These are phyloP conservation scores for Starmerella davenportii DNA, from an alignment of 805 yeast species.

Conservation along the genomic window DNA sequence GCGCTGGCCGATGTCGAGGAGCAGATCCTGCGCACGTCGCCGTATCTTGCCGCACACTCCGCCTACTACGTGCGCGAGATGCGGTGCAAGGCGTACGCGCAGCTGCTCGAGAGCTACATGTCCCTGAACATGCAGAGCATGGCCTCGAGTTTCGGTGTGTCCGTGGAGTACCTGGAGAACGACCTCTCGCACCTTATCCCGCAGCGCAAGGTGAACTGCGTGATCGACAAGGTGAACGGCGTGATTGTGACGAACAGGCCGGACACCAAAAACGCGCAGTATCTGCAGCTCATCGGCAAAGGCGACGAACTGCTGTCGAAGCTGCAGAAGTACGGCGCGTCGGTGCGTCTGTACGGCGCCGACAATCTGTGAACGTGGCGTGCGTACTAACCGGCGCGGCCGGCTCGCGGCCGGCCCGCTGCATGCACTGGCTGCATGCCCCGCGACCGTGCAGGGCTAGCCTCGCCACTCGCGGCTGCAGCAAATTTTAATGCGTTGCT, in stretches of 20 bases:
- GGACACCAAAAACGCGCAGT: constrained; percentile 88
- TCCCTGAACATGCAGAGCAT: constrained; percentile 75
- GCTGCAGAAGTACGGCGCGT: constrained; percentile 91
- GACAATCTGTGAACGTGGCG: constrained; percentile 29
- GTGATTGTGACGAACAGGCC: constrained; percentile 91
- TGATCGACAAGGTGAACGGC: constrained; percentile 83
- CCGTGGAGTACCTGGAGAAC: constrained; percentile 62
- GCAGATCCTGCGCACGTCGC: constrained; percentile 42
- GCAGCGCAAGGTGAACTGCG: constrained; percentile 82
- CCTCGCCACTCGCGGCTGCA: too few species aligned
- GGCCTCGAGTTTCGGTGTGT: constrained; percentile 89
- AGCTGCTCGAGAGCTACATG: constrained; percentile 83
- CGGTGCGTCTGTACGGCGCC: constrained; percentile 86
- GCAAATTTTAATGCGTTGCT: too few species aligned
- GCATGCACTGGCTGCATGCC: too few species aligned
- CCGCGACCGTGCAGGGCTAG: too few species aligned
- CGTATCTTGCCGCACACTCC: constrained; percentile 60
- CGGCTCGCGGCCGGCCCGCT: too few species aligned
- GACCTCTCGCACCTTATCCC: constrained; percentile 86
- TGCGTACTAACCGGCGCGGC: too few species aligned
- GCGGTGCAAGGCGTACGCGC: constrained; percentile 89
- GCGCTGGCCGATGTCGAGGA: constrained; percentile 63
- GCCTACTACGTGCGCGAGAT: constrained; percentile 76
- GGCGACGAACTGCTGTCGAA: constrained; percentile 88
- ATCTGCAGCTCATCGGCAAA: constrained; percentile 69